Base-by-base conservation (phyloP, 2,329 filamentous ascomycete genomes). In the Pestalotiopsis fici region DNA sequence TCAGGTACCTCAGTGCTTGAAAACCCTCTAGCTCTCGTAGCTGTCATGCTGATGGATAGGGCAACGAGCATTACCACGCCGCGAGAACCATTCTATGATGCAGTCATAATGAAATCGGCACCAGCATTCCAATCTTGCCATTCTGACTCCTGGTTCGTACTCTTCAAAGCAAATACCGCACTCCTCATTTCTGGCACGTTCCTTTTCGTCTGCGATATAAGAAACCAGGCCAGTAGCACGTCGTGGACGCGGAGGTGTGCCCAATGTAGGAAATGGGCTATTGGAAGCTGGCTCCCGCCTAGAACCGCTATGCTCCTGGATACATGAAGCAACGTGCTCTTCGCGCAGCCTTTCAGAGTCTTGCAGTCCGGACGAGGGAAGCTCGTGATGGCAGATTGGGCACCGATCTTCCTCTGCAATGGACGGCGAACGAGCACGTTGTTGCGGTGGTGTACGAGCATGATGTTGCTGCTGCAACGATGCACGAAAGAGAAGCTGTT, bases 331-430 rank as follows among this genome's bases (percentile, higher is more conserved):
- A 67, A 91, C 89, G 71, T 91, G 89, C 35, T 81, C 77, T 72
- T 89, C 87, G 37, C 89, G 84, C 13, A 86, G 79, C 3, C 77
- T 71, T 72, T 90, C 87, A 66, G 81, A 87, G 69, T 89, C 83
- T 2, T 83, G 77, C 2, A 90, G 80, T 4, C 76, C 77, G 21
- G 83, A 82, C 2, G 88, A 85, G 0, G 92, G 91, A 3, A 94
- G 83, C 78, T 94, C 91, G 47, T 83, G 80, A 74, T 93, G 91
- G 73, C 93, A 95, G 57, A 95, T 87, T 0, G 92, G 92, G 69
- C 93, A 95, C 73, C 93, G 91, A 75, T 95, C 92, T 74, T 94
- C 92, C 76, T 95, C 93, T 5, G 85, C 83, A 73, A 87, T 84
- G 66, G 86, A 87, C 1, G 81, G 84, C 12, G 82, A 35, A 11